Base-by-base conservation (phyloP, 768 basidiomycete species). In the Rickenella mellea region DNA sequence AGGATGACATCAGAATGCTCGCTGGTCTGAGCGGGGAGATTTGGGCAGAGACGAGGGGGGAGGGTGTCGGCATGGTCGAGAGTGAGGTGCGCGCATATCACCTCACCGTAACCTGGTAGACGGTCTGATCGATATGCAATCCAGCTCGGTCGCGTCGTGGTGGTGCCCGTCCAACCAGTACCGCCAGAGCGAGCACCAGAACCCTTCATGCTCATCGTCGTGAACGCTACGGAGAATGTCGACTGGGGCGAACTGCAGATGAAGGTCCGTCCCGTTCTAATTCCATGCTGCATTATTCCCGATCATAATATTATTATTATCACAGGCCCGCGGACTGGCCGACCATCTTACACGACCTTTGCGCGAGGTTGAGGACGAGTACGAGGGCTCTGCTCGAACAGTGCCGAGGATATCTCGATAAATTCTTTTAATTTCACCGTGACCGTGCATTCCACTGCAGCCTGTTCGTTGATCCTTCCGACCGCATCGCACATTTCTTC, bases 21-120 rank as follows among this genome's bases (percentile, higher is more conserved):
- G 81, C 80, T 6, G 85, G 85, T 12, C 61, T 89, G 24, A 75
- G 76, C 30, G 74, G 76, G 8, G 84, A 87, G 57, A 68, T 85
- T 26, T 89, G 86, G 85, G 76, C 76, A 39, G 85, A 88, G 60
- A 83, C 78, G 21, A 69, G 66, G 46, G 77, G 73, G 19, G 69
- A 78, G 35, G 78, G 74, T 8, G 65, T 69, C 33, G 83, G 81
- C 14, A 82, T 81, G 77, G 80, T 78, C 3, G 84, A 88, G 46
- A 79, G 80, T 56, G 84, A 88, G 73, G 85, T 85, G 50, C 51
- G 67, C 57, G 10, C 28, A 26, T 1, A 27, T 19, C n/a, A 14
- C n/a, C 22, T 1, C 31, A 15, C 29, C 19, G 27, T 24, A n/a
- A n/a, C n/a, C 20, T 39, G 8, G 10, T 7, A 17, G 17, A 26